A percentile compares a stretch with the other conserved stretches of the same genome.
These are phyloP conservation scores for Funneliformis geosporum DNA, from an alignment of 192 early-diverging fungal genomes.

Conservation along the genomic window DNA sequence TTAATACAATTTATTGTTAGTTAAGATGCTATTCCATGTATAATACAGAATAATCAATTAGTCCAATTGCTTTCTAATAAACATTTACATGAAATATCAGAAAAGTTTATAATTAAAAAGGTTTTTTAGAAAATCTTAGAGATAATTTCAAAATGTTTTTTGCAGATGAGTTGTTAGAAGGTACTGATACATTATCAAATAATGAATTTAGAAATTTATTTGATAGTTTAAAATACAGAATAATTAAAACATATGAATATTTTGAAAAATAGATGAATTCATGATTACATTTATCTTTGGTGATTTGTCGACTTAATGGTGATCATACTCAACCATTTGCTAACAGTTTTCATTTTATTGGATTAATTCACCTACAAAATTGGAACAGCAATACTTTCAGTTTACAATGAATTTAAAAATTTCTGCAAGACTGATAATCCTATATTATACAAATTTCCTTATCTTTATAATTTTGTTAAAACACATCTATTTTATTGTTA, in stretches of 20 bases:
- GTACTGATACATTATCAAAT: neutral
- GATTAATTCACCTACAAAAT: no score
- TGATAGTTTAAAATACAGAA: slow-evolving; percentile 4
- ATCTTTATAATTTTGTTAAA: no score
- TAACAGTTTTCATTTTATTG: neutral
- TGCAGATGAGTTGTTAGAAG: slow-evolving; percentile 4
- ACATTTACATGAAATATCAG: neutral
- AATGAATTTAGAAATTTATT: neutral
- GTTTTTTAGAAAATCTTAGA: neutral
- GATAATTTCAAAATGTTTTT: slow-evolving; percentile 13
- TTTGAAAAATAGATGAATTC: neutral
- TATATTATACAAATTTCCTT: no score
- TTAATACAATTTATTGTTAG: neutral
- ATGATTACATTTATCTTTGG: neutral
- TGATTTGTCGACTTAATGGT: neutral
- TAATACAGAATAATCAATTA: neutral
- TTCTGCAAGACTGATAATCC: no score
- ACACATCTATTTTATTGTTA: no score
- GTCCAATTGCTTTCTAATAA: neutral
- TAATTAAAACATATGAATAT: neutral
- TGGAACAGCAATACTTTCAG: no score
- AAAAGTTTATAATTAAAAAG: neutral
- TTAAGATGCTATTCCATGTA: neutral
- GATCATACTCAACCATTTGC: neutral
- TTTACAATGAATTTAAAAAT: no score